Conservation (phyloP, 140 eudicot species). For the Anethum foeniculum region DNA sequence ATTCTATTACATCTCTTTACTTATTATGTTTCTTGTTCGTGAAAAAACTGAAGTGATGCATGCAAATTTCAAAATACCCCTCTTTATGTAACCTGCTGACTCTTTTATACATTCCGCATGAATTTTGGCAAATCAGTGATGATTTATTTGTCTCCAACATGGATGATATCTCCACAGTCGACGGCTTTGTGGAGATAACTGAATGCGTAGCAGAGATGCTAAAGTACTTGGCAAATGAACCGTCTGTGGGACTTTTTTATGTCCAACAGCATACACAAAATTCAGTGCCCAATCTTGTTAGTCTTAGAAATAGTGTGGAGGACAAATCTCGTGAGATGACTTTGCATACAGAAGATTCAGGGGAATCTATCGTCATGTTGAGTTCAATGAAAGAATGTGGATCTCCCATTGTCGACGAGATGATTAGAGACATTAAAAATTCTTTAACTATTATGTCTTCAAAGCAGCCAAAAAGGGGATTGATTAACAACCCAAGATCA, state of each 20-base stretch:
- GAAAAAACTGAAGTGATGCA: not conserved
- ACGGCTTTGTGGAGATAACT: constrained; percentile 81
- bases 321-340: constrained; percentile 56
- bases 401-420: constrained; percentile 60
- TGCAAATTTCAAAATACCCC: not conserved
- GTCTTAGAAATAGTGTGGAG: constrained; percentile 39
- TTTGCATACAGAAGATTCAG: constrained; percentile 75
- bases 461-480: constrained; percentile 65
- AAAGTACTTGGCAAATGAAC: constrained; percentile 81
- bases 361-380: constrained; percentile 64
- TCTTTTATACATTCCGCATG: not conserved
- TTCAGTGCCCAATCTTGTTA: constrained; percentile 65
- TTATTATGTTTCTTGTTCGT: not conserved
- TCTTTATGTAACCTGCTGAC: not conserved
- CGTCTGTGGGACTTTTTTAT: constrained; percentile 89
- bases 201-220: constrained; percentile 78
- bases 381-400: constrained; percentile 91
- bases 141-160: constrained; percentile 47
- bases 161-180: constrained; percentile 74
- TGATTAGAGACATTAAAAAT: constrained; percentile 61
- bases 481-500: constrained; percentile 36
- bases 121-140: constrained; percentile 34
- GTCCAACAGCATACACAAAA: constrained; percentile 82
- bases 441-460: constrained; percentile 59
- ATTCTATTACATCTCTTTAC: not conserved